Evolutionary conservation across 306 rosid species (phyloP).

Genomic region (Ormosia semicastrata): DNA sequence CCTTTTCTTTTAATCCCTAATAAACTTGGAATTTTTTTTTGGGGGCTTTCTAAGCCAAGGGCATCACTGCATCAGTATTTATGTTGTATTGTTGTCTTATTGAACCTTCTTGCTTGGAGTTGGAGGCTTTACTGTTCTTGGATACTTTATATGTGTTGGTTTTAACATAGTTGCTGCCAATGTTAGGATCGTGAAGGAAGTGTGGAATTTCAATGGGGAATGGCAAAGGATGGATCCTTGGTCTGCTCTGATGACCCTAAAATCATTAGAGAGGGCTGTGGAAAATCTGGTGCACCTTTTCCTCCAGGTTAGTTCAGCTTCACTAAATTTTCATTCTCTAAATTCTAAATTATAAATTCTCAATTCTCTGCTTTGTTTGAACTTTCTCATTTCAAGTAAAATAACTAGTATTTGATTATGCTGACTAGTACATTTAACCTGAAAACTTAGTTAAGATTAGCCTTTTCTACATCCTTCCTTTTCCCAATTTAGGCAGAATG

Average conservation of each 20-base stretch:
- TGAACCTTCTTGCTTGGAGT: not conserved
- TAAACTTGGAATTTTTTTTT: not conserved
- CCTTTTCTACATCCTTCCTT: not conserved
- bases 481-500: not conserved
- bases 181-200: conserved; percentile 61
- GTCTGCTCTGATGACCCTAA: conserved; percentile 48
- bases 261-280: conserved; percentile 47
- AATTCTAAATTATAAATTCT: not conserved
- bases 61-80: not conserved
- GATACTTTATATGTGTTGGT: not conserved
- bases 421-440: not conserved
- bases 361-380: not conserved
- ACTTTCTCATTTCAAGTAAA: not conserved
- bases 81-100: not conserved
- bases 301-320: conserved; percentile 50
- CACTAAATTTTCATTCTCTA: not conserved
- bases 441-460: not conserved
- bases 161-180: not conserved
- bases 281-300: conserved; percentile 52
- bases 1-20: not conserved
- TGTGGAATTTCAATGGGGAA: conserved; percentile 51
- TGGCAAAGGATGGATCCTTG: conserved; percentile 58
- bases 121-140: not conserved
- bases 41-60: not conserved
- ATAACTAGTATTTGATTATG: not conserved